Evolutionary conservation across 768 basidiomycete species (phyloP), one percentile per base, ranked within the genome.

Genomic region (Hypholoma sublateritium): DNA sequence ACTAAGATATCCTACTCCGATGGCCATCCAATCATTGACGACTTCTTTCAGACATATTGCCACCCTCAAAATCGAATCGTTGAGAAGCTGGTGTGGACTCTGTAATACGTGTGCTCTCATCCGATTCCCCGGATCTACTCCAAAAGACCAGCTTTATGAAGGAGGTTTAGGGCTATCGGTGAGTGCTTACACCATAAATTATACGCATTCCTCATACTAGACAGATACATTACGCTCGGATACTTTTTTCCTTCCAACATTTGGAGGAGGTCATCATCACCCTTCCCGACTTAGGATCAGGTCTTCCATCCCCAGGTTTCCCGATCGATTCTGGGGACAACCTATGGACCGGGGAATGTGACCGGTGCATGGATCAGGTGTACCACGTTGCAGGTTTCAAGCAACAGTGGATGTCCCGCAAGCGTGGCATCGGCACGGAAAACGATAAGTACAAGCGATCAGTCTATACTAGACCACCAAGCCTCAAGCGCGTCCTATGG

Each of bases 301-400:
- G 65, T n/a, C 45, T 48, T 39, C 61, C 59, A 21, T 62, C 41
- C 1, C 52, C 65, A 6, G 61, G 55, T n/a, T 47, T 60, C 19
- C 53, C 69, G 19, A 59, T 46, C 14, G 39, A 61, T 1, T 16
- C 22, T 16, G 56, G 59, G 52, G 56, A 39, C 59, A 67, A 53
- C 56, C 59, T 69, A n/a, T 76, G 74, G 75, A 59, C 69, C 1
- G 75, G 75, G 13, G 75, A 75, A 61, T 75, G 75, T 48, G 69
- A 73, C 47, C 64, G 65, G 11, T 76, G 74, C 46, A 73, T 74
- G 58, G 59, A 58, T n/a, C 57, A 74, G 22, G 67, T 75, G 67
- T 73, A 74, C 57, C 69, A 65, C 9, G 72, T 75, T 50, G 56
- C 59, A 2, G 47, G 42, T 3, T 76, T 76, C 55, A 65, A 65